phyloP scores from a whole-genome alignment of 169 alveolate genomes.

The Plasmodium reichenowi region DNA sequence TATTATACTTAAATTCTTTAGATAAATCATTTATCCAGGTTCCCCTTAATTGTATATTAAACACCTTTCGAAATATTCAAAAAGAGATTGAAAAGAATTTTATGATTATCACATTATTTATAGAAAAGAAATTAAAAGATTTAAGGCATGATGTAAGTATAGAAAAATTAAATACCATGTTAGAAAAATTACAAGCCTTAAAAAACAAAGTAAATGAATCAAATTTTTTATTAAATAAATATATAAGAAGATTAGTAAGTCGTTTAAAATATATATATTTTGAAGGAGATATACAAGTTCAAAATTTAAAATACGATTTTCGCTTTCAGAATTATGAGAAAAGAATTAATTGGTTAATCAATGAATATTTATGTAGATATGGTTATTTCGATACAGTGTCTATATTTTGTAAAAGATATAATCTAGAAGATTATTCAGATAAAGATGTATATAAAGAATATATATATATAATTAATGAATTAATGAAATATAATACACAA shows the following conservation, averaged over 20 bases:
- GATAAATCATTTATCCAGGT: constrained; percentile 63
- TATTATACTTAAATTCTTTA: constrained; percentile 21
- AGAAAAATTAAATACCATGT: constrained; percentile 33
- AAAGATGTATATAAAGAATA: constrained; percentile 64
- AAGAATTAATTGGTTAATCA: constrained; percentile 72
- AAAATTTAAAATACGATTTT: constrained; percentile 62
- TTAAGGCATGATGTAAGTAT: constrained; percentile 14
- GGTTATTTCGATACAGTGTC: constrained; percentile 43
- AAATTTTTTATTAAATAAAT: constrained; percentile 3
- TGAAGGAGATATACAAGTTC: constrained; percentile 67
- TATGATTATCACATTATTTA: constrained; percentile 60
- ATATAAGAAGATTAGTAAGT: constrained; percentile 18
- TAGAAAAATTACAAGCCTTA: constrained; percentile 53
- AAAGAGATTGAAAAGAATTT: constrained; percentile 59
- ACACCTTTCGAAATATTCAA: constrained; percentile 57
- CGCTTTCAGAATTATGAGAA: constrained; percentile 51
- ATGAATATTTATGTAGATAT: constrained; percentile 46
- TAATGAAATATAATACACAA: constrained; percentile 28
- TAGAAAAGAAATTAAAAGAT: constrained; percentile 46
- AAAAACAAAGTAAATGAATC: constrained; percentile 55
- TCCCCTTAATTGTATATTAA: constrained; percentile 47
- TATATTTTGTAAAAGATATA: constrained; percentile 51
- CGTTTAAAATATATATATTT: constrained; percentile 34
- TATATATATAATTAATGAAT: constrained; percentile 35
- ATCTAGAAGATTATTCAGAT: constrained; percentile 62